Evolutionary conservation across 2,329 filamentous ascomycete species (phyloP).

Genomic region (Fusarium temperatum): DNA sequence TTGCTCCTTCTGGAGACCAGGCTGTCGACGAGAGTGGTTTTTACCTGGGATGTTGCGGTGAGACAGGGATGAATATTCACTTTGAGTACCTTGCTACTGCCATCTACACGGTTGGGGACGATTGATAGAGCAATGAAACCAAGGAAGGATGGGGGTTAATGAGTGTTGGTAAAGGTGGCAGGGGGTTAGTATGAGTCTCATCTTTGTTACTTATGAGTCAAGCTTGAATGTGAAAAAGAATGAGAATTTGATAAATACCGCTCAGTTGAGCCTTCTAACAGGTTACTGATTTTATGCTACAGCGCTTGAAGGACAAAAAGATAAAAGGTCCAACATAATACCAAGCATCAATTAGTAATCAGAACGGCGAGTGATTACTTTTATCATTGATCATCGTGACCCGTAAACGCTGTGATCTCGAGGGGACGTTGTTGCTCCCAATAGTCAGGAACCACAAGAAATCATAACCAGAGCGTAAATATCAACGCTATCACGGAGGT

Average conservation of each 20-base stretch:
- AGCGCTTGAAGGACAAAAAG: accelerated
- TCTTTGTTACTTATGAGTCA: background rate
- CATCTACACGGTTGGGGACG: background rate
- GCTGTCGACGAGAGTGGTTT: background rate
- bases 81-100: background rate
- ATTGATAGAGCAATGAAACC: accelerated
- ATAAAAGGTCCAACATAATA: background rate
- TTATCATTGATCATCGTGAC: too few species aligned
- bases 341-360: too few species aligned
- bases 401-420: too few species aligned
- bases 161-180: accelerated
- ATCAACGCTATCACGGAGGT: too few species aligned
- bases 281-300: background rate
- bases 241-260: background rate
- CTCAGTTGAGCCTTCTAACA: background rate
- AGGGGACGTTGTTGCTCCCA: too few species aligned
- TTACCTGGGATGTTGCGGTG: background rate
- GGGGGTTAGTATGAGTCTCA: background rate
- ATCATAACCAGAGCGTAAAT: too few species aligned
- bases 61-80: background rate
- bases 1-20: background rate
- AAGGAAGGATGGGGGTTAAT: accelerated
- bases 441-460: too few species aligned
- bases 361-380: too few species aligned
- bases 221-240: background rate